These are phyloP conservation scores for Sanghuangporus baumii DNA, from an alignment of 1,284 basidiomycete species.

Conservation along the genomic window DNA sequence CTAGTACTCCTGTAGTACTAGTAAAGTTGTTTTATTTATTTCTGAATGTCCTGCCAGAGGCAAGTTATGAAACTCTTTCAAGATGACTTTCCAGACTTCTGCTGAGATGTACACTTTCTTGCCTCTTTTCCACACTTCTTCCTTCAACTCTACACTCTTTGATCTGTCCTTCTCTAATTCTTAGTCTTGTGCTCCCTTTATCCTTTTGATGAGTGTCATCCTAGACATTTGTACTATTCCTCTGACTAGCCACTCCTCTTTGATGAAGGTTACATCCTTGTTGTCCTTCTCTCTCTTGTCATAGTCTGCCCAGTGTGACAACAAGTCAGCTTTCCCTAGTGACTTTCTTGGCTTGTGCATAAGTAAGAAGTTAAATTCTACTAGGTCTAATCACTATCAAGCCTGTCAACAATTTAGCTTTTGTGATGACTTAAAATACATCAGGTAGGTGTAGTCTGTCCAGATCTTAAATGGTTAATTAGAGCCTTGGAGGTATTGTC, in stretches of 20 bases:
- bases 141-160: background rate
- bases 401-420: constrained; percentile 27
- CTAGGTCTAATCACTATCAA: constrained; percentile 28
- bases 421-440: background rate
- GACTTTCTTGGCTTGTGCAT: background rate
- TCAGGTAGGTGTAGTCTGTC: background rate
- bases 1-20: too few species aligned
- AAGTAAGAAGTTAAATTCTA: background rate
- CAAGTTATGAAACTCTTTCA: background rate
- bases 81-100: too few species aligned
- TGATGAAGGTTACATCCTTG: background rate
- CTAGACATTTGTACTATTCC: background rate
- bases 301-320: background rate
- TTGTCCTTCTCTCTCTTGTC: background rate
- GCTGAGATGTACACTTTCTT: too few species aligned
- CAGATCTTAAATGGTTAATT: background rate
- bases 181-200: too few species aligned
- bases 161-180: background rate
- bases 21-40: background rate
- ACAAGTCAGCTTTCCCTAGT: background rate
- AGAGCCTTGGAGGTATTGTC: constrained; percentile 1
- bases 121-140: background rate
- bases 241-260: background rate
- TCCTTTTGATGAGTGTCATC: background rate
- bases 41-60: background rate